Percentiles rank a stretch among this genome's conserved stretches.
Evolutionary conservation across 1,284 basidiomycete species (phyloP).

Genomic region (Flammula alnicola): DNA sequence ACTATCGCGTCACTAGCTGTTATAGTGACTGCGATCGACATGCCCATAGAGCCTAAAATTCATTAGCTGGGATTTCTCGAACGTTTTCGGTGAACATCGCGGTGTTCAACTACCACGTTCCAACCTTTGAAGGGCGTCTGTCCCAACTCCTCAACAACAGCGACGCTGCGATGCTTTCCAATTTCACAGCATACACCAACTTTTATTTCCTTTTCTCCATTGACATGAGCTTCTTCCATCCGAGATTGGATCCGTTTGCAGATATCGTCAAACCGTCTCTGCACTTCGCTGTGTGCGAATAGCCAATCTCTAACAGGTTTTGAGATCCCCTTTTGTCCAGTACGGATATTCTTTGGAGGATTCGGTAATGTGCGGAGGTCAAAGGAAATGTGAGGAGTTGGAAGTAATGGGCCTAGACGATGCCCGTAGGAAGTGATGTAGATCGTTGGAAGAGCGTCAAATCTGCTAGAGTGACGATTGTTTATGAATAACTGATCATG

Average conservation of each 20-base stretch:
- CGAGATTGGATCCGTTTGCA: slow-evolving; percentile 15
- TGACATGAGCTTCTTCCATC: slow-evolving; percentile 13
- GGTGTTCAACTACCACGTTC: slow-evolving; percentile 24
- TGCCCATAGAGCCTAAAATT: no score
- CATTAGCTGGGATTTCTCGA: no score
- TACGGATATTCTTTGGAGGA: slow-evolving; percentile 28
- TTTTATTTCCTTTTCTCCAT: slow-evolving; percentile 13
- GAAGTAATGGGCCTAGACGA: slow-evolving; percentile 25
- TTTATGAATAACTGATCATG: slow-evolving; percentile 16
- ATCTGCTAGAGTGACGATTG: slow-evolving; percentile 11
- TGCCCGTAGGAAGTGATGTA: slow-evolving; percentile 27
- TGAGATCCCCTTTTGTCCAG: slow-evolving; percentile 25
- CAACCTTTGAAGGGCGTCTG: slow-evolving; percentile 22
- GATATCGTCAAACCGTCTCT: slow-evolving; percentile 20
- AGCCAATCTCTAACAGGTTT: slow-evolving; percentile 27
- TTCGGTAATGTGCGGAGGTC: slow-evolving; percentile 29
- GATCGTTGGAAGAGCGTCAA: slow-evolving; percentile 19
- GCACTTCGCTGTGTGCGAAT: slow-evolving; percentile 21
- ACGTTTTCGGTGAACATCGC: slow-evolving; percentile 25
- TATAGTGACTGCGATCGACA: no score
- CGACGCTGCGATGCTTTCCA: slow-evolving; percentile 30
- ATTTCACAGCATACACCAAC: slow-evolving; percentile 29
- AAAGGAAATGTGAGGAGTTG: slow-evolving; percentile 24
- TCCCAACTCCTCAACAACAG: slow-evolving; percentile 28
- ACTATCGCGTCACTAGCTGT: no score